These are phyloP conservation scores for Zasmidium citrigriseum DNA, from an alignment of 2,329 filamentous ascomycete species.

Conservation along the genomic window DNA sequence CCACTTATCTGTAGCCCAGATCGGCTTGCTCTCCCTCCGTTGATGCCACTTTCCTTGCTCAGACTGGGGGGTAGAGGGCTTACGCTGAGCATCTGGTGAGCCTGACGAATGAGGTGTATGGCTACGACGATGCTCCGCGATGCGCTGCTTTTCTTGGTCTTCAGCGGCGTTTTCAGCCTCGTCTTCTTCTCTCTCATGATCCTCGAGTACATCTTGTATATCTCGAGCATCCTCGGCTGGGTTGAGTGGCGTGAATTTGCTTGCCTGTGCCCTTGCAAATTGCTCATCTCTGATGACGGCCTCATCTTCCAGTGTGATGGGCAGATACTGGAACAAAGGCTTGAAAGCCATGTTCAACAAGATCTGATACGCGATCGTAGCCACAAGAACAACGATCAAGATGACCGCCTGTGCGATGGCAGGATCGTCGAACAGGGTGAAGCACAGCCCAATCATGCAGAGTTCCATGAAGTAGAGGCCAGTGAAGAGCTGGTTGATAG, in stretches of 20 bases:
- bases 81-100: slow-evolving; percentile 1
- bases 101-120: neutral
- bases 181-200: slow-evolving; percentile 21
- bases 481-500: slow-evolving; percentile 93
- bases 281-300: slow-evolving; percentile 87
- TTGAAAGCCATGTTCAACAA: slow-evolving; percentile 81
- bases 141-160: slow-evolving; percentile 19
- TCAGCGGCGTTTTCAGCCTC: slow-evolving; percentile 36
- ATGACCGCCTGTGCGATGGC: slow-evolving; percentile 77
- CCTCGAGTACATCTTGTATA: slow-evolving; percentile 28
- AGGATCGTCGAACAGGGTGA: slow-evolving; percentile 64
- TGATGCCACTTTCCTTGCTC: slow-evolving; percentile 16
- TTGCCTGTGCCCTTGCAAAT: slow-evolving; percentile 69
- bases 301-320: slow-evolving; percentile 94
- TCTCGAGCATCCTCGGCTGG: slow-evolving; percentile 32
- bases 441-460: slow-evolving; percentile 85
- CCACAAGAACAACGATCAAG: slow-evolving; percentile 74
- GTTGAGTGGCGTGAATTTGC: slow-evolving; percentile 32
- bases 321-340: slow-evolving; percentile 83
- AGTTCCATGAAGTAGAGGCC: slow-evolving; percentile 95
- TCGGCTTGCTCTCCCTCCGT: slow-evolving; percentile 10
- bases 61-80: slow-evolving; percentile 4
- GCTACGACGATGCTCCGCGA: slow-evolving; percentile 39
- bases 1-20: slow-evolving; percentile 18
- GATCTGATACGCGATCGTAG: slow-evolving; percentile 77